Percentiles rank a stretch among this genome's conserved stretches.
Conservation (phyloP, 2,329 filamentous ascomycete genomes). For the Torrubiella hemipterigena region DNA sequence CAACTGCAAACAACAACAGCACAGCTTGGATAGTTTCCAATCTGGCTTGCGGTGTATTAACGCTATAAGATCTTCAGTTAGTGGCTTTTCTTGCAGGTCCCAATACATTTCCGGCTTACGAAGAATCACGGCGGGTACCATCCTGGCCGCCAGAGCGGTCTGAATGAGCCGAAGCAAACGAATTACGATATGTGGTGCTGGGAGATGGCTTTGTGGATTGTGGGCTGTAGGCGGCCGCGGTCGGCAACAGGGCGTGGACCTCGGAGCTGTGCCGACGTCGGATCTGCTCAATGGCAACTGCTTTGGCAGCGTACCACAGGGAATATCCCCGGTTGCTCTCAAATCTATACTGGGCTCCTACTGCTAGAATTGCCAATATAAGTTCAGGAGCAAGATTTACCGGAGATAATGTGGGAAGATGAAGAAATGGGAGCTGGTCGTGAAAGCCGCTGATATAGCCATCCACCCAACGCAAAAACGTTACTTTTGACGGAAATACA, state of each 20-base stretch:
- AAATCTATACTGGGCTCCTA: constrained; percentile 55
- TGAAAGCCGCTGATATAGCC: constrained; percentile 59
- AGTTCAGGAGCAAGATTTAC: constrained; percentile 57
- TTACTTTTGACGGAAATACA: constrained; percentile 56
- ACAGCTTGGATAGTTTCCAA: constrained; percentile 56
- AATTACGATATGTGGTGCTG: constrained; percentile 43
- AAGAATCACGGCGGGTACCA: constrained; percentile 45
- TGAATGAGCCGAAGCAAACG: constrained; percentile 45
- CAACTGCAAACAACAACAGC: constrained; percentile 46
- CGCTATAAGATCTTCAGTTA: constrained; percentile 20
- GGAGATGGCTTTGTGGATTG: constrained; percentile 48
- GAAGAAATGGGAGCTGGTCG: constrained; percentile 46
- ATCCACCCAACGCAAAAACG: constrained; percentile 55
- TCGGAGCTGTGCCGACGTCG: constrained; percentile 44
- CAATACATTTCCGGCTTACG: constrained; percentile 36
- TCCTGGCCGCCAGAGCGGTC: constrained; percentile 45
- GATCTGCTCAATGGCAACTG: constrained; percentile 47
- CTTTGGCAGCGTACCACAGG: constrained; percentile 49
- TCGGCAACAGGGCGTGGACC: constrained; percentile 43
- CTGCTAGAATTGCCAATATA: constrained; percentile 53
- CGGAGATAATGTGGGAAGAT: constrained; percentile 53
- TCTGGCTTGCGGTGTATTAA: constrained; percentile 45
- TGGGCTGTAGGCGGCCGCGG: constrained; percentile 45
- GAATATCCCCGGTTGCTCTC: constrained; percentile 47
- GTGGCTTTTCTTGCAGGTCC: neutral